A percentile compares a stretch with the other conserved stretches of the same genome.
These are phyloP conservation scores for Talaromyces sp. DNA, from an alignment of 2,329 filamentous ascomycete genomes.

Conservation along the genomic window DNA sequence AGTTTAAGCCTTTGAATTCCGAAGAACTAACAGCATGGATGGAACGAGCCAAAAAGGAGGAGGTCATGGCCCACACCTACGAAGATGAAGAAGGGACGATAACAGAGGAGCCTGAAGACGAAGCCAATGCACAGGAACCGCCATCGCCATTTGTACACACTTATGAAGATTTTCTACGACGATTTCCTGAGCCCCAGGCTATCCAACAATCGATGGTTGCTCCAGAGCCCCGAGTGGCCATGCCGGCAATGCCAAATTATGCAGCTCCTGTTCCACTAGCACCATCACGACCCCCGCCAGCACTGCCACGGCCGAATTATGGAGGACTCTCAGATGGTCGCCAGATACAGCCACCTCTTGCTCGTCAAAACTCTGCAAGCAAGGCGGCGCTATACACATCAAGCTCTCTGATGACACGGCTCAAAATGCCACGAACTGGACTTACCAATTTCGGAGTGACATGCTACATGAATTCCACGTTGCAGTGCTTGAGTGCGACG, in stretches of 20 bases:
- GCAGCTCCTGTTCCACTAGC: constrained; percentile 51
- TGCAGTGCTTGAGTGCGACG: constrained; percentile 79
- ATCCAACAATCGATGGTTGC: constrained; percentile 55
- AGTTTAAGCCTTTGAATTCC: constrained; percentile 67
- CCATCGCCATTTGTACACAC: constrained; percentile 58
- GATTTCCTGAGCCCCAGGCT: constrained; percentile 68
- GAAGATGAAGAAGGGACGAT: constrained; percentile 35
- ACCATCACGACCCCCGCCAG: constrained; percentile 63
- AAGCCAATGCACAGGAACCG: constrained; percentile 43
- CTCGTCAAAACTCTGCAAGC: constrained; percentile 41
- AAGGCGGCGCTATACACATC: constrained; percentile 41
- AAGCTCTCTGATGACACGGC: constrained; percentile 38
- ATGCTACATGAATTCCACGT: constrained; percentile 88
- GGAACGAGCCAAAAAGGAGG: constrained; percentile 66
- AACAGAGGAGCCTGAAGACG: constrained; percentile 35
- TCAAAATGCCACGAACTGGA: constrained; percentile 62
- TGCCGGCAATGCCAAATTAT: constrained; percentile 29
- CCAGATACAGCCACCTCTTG: constrained; percentile 40
- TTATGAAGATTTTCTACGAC: constrained; percentile 77
- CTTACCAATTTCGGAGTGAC: constrained; percentile 76
- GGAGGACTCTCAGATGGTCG: constrained; percentile 68
- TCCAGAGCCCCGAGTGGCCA: constrained; percentile 27
- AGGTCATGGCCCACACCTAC: constrained; percentile 44
- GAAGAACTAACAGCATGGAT: constrained; percentile 81
- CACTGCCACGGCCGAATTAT: constrained; percentile 68